A percentile compares a stretch with the other conserved stretches of the same genome.
These are phyloP conservation scores for Cornus florida DNA, from an alignment of 148 eudicot genomes.

Conservation along the genomic window DNA sequence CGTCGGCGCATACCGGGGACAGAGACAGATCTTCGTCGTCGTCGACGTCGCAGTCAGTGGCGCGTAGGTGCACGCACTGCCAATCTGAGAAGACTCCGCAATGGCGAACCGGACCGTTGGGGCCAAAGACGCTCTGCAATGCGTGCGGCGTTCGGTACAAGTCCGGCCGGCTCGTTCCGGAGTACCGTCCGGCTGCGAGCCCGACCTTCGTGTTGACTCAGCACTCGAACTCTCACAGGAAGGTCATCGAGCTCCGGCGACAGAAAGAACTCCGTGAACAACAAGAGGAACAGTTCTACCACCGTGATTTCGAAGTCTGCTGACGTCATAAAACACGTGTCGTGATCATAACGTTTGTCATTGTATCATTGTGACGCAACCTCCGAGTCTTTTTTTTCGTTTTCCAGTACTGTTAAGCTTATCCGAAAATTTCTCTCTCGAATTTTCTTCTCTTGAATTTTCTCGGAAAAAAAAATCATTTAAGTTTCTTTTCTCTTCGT, in stretches of 20 bases:
- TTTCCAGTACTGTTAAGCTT: neutral
- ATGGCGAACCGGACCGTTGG: slow-evolving; percentile 36
- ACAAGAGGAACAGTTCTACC: slow-evolving; percentile 8
- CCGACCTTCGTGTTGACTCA: slow-evolving; percentile 40
- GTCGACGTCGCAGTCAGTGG: neutral
- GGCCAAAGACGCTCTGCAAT: slow-evolving; percentile 36
- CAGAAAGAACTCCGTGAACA: slow-evolving; percentile 26
- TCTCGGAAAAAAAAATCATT: neutral
- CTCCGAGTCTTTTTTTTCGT: neutral
- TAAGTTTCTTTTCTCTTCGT: neutral
- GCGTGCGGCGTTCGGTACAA: slow-evolving; percentile 47
- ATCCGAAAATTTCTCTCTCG: neutral
- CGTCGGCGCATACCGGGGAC: slow-evolving; percentile 1
- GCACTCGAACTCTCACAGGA: slow-evolving; percentile 56
- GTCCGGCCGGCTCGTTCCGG: slow-evolving; percentile 48
- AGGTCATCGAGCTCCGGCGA: slow-evolving; percentile 43
- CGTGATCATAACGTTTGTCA: neutral
- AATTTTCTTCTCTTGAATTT: neutral
- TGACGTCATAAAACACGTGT: slow-evolving; percentile 3
- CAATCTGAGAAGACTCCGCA: slow-evolving; percentile 37
- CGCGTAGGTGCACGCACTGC: slow-evolving; percentile 34
- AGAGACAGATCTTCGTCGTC: neutral
- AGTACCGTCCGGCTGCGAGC: slow-evolving; percentile 46
- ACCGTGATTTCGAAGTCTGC: slow-evolving; percentile 22
- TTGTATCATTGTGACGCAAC: neutral